Percentiles rank a stretch among this genome's conserved stretches.
Evolutionary conservation across 805 yeast genomes (phyloP).

Genomic region (Candida manassasensis): DNA sequence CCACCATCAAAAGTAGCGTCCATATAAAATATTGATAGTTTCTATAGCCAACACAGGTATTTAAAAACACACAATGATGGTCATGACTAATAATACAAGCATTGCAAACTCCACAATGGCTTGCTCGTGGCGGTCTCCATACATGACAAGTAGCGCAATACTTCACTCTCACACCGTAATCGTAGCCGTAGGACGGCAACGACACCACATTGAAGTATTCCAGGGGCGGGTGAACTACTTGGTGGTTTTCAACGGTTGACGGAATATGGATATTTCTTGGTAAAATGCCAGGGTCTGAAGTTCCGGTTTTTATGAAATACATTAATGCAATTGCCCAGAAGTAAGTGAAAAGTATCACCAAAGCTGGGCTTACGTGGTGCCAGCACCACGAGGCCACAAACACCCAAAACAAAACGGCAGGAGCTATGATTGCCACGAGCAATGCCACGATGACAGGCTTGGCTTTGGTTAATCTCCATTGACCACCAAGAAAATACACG

Average conservation of each 20-base stretch:
- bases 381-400: constrained; percentile 50
- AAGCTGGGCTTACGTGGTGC: constrained; percentile 51
- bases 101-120: constrained; percentile 68
- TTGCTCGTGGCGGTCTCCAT: constrained; percentile 70
- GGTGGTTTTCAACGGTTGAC: constrained; percentile 5
- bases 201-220: constrained; percentile 52
- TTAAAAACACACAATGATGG: constrained; percentile 67
- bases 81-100: constrained; percentile 63
- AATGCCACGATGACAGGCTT: constrained; percentile 39
- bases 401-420: constrained; percentile 50
- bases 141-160: constrained; percentile 51
- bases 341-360: constrained; percentile 55
- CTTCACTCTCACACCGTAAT: constrained; percentile 40
- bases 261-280: constrained; percentile 65
- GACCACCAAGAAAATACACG: constrained; percentile 61
- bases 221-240: constrained; percentile 40
- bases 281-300: constrained; percentile 65
- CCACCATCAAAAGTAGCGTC: constrained; percentile 22
- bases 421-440: constrained; percentile 29
- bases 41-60: constrained; percentile 38
- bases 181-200: constrained; percentile 39
- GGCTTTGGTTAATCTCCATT: constrained; percentile 43
- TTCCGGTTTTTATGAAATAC: constrained; percentile 46
- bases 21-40: constrained; percentile 34
- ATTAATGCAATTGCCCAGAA: constrained; percentile 47